These are phyloP conservation scores for Xylariales sp. DNA, from an alignment of 2,329 filamentous ascomycete genomes.

Conservation along the genomic window DNA sequence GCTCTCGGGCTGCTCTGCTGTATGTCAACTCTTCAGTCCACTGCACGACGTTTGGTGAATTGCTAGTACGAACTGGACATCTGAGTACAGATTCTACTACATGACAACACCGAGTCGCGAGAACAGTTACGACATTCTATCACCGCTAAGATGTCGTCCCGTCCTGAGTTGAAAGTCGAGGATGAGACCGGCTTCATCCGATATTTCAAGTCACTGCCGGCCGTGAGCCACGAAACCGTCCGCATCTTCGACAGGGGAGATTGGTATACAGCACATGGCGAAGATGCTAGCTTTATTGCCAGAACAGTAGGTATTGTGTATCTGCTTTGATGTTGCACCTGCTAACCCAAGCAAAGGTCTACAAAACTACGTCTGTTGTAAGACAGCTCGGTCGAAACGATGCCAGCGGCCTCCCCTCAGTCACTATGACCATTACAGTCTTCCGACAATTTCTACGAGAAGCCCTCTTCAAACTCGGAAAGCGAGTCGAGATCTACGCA, in stretches of 20 bases:
- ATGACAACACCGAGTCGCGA: too few relatives aligned
- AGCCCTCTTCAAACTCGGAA: slow-evolving; percentile 85
- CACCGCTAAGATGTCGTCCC: slow-evolving; percentile 52
- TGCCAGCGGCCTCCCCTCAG: slow-evolving; percentile 80
- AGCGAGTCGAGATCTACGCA: slow-evolving; percentile 86
- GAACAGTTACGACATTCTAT: too few relatives aligned
- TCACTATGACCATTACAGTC: slow-evolving; percentile 92
- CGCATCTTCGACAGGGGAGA: slow-evolving; percentile 92
- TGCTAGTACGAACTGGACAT: too few relatives aligned
- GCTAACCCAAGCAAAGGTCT: too few relatives aligned
- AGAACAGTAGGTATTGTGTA: slow-evolving; percentile 64
- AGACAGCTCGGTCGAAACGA: slow-evolving; percentile 82
- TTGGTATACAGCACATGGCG: slow-evolving; percentile 90
- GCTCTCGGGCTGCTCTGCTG: too few relatives aligned
- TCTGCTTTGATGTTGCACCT: too few relatives aligned
- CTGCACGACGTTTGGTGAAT: too few relatives aligned
- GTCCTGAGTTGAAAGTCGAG: slow-evolving; percentile 67
- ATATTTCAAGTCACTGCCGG: slow-evolving; percentile 83
- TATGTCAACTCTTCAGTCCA: too few relatives aligned
- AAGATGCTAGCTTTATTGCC: slow-evolving; percentile 80
- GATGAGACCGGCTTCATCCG: slow-evolving; percentile 96
- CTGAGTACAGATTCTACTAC: too few relatives aligned
- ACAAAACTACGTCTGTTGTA: slow-evolving; percentile 95
- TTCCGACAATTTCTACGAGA: slow-evolving; percentile 95
- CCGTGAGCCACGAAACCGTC: slow-evolving; percentile 67